Percentiles rank a stretch among this genome's conserved stretches.
Conservation (phyloP, 2,329 filamentous ascomycete species). For the Elsinoe necatrix region DNA sequence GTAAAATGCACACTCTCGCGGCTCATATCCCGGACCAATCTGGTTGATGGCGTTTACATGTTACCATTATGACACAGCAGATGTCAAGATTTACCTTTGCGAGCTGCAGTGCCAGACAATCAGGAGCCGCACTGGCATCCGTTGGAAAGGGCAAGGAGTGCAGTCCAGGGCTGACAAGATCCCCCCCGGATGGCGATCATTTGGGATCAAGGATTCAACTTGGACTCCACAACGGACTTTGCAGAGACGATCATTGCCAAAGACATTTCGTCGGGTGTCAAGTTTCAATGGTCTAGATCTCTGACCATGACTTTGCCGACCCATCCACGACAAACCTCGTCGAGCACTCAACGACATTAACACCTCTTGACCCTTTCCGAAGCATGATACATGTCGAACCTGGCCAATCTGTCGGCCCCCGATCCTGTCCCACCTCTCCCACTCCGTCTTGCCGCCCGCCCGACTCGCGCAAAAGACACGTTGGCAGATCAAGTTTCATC, state of each 20-base stretch:
- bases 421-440: not conserved
- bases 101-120: not conserved
- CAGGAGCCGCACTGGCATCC: not conserved
- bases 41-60: not conserved
- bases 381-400: not conserved
- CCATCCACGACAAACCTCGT: not conserved
- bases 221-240: not conserved
- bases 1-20: not conserved
- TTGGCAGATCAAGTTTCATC: conserved; percentile 5
- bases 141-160: not conserved
- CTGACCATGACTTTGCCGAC: conserved; percentile 8
- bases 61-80: not conserved
- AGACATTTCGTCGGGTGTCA: not conserved
- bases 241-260: conserved; percentile 9
- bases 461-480: not conserved
- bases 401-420: not conserved
- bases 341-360: not conserved
- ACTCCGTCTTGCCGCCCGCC: not conserved
- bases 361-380: not conserved
- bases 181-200: conserved; percentile 3
- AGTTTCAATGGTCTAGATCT: not conserved
- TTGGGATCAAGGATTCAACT: not conserved
- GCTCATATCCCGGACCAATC: not conserved
- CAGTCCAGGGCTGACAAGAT: not conserved
- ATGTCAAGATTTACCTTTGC: not conserved